Percentiles rank a stretch among this genome's conserved stretches.
These are phyloP conservation scores for Diaporthe nobilis DNA, from an alignment of 2,329 filamentous ascomycete genomes.

Conservation along the genomic window DNA sequence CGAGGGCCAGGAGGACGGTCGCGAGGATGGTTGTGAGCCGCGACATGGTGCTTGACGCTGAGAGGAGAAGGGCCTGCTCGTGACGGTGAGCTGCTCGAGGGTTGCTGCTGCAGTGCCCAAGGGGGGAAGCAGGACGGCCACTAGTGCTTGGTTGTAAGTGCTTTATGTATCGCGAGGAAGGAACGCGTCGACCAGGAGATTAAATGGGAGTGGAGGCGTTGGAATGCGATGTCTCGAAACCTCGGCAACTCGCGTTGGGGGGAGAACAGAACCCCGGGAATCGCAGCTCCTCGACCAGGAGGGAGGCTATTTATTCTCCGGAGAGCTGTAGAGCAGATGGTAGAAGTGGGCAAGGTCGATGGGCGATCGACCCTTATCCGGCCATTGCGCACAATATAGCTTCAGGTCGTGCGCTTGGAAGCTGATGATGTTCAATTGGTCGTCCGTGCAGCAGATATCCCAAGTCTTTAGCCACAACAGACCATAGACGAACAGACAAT, in stretches of 20 bases:
- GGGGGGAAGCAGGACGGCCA: background rate
- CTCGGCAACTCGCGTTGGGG: slow-evolving; percentile 15
- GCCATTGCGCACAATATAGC: background rate
- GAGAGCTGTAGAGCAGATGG: background rate
- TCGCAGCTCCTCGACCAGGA: background rate
- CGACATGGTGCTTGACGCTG: slow-evolving; percentile 5
- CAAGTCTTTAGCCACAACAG: background rate
- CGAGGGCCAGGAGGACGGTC: slow-evolving; percentile 3
- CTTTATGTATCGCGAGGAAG: slow-evolving; percentile 10
- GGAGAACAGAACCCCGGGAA: background rate
- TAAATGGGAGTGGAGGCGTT: slow-evolving; percentile 14
- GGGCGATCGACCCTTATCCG: background rate
- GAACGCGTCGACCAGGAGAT: slow-evolving; percentile 10
- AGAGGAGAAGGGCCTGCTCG: background rate
- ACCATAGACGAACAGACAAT: background rate
- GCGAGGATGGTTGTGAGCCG: background rate
- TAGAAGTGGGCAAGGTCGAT: background rate
- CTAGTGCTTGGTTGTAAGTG: background rate
- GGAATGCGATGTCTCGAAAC: slow-evolving; percentile 30
- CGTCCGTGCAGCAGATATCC: background rate
- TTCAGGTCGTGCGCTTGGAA: slow-evolving; percentile 16
- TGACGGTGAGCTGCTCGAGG: background rate
- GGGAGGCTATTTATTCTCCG: background rate
- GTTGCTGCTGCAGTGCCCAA: background rate
- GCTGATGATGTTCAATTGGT: slow-evolving; percentile 3